Evolutionary conservation across 2,329 filamentous ascomycete species (phyloP), one percentile per base, ranked within the genome.

Genomic region (Tolypocladium sp.): DNA sequence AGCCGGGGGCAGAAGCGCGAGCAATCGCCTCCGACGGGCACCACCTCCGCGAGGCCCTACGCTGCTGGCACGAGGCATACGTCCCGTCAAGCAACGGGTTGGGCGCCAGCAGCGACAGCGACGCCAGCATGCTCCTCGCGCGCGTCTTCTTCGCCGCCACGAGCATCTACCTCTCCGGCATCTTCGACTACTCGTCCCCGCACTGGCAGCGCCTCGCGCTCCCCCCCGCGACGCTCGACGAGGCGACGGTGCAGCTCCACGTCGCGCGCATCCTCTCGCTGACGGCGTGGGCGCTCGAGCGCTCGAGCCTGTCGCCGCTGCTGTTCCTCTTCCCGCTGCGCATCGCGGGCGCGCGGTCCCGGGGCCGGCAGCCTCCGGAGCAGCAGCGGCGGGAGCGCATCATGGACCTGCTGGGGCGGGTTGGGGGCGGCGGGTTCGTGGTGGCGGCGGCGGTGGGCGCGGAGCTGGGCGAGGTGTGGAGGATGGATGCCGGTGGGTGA

Each of bases 81-180:
- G 51, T 12, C 10, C 30, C 27, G 7, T 52, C 27, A 2, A n/a
- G n/a, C 13, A 41, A 49, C 5, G 17, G 4, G 13, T 2, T 10
- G 3, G 22, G 25, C 3, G 25, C n/a, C 42, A 13, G 22, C 44
- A 33, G 17, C 4, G 37, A 53, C 20, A 38, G 52, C 8, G 56
- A 63, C 3, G 56, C 57, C 2, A 68, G 70, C 41, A 56, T 58
- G 9, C 40, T 65, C 0, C 56, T 75, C 3, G 62, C 67, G 0
- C 58, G 35, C 0, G 30, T 67, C 3, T 73, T 70, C 58, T 67
- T 65, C 30, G 64, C 72, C 0, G 70, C 73, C 6, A 71, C 67
- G 2, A 73, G 71, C 53, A 72, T 74, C 7, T 74, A 74, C 40
- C 66, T 75, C 5, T 75, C 73, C 0, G 73, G 72, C 0, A 65